Evolutionary conservation across 2,329 filamentous ascomycete species (phyloP), one percentile per base, ranked within the genome.

Genomic region (Ophiobolus disseminans): DNA sequence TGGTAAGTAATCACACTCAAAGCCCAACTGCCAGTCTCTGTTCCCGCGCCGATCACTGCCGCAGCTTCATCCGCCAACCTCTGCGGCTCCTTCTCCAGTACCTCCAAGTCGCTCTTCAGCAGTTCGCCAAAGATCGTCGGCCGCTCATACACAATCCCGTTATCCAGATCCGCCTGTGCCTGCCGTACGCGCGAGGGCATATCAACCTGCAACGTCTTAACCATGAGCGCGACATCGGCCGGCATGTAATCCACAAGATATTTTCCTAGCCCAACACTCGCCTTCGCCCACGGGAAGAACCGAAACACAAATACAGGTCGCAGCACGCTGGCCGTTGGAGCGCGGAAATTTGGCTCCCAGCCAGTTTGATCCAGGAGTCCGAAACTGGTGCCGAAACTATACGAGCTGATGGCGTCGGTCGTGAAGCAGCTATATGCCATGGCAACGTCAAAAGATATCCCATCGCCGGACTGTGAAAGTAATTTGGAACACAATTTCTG

Each of bases 1-100:
- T 71, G 66, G 39, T 65, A 73, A 7, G 63, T 66, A 11, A 65
- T 61, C 2, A 61, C 59, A 17, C 57, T 39, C 40, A 67, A 37
- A 17, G 60, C 58, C 59, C 65, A 65, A 9, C 66, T 63, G 5
- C 66, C 72, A 2, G 69, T 73, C 19, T 70, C 66, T 16, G 69
- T 72, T 7, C 68, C 70, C 2, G 70, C 70, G 23, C 66, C 70
- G 9, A 72, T 47, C 2, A 72, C 56, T 6, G 58, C 66, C 20
- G 62, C 53, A 8, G 59, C 68, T 50, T 73, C 70, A 28, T 71
- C 68, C 1, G 60, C 53, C 5, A 73, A 45, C 11, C 69, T 62
- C n/a, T 60, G 55, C 11, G 53, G 50, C 16, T 56, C 57, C 23
- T 65, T 64, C 2, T 64, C 59, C n/a, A 53, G 31, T 2, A 51